Base-by-base conservation (phyloP, 495 filamentous ascomycete genomes). In the Podospora australis region DNA sequence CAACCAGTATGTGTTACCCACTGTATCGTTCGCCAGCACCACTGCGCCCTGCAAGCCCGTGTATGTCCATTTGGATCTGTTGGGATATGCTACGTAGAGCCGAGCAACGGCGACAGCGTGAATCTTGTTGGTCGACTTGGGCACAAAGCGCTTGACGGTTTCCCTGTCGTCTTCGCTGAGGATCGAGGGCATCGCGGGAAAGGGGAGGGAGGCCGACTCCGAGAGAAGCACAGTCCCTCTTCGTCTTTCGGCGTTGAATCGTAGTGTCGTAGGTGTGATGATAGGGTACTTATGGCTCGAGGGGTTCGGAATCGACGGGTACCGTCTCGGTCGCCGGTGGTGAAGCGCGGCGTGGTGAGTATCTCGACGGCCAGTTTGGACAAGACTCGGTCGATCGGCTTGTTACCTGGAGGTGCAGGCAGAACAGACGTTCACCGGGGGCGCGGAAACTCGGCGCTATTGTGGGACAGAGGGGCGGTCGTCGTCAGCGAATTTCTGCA, bases 1-100 rank as follows among this genome's bases (percentile, higher is more conserved):
- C 50, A 98, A 69, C 87, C 92, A 98, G 66, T 88, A 92, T 2
- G 94, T 96, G 61, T 94, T 84, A 46, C 92, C 92, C 16, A 97
- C 89, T 24, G 91, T 62, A 62, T 98, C 92, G 65, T 98, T 90
- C 43, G 89, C 87, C 46, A 98, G 77, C 16, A 97, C 92, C n/a
- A 79, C 78, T 39, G 92, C 92, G 14, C 92, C 92, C 63, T 95
- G 91, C 41, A 98, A 70, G 16, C 94, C 92, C 2, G 94, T 95
- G 63, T 90, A 94, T 16, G 81, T 87, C 92, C 92, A 98, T 89
- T 74, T 82, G 43, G 82, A 79, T 50, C 72, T 78, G 65, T 94
- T 81, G 13, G 92, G 92, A 64, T 96, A 84, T 53, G 90, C 90
- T 62, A 97, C 78, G 68, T 96, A 97, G 55, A 98, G 86, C 61